Base-by-base conservation (phyloP, 345 rosid genomes). In the Eucalyptus erythrocorys region DNA sequence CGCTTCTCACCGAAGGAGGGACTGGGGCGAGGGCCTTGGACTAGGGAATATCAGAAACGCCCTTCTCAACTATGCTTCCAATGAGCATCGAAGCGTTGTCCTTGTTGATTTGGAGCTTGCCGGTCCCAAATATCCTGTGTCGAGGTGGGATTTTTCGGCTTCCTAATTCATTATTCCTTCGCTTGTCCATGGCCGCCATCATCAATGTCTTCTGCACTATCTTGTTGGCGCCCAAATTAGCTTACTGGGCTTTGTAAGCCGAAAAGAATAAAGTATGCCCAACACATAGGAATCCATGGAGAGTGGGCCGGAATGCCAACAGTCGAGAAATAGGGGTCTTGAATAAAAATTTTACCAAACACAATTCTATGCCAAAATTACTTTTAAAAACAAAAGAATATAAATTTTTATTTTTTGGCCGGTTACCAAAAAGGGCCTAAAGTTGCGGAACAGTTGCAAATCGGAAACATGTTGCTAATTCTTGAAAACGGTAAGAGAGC, bases 61-160 rank as follows among this genome's bases (percentile, higher is more conserved):
- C 98, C 93, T 93, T 96, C 90, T 97, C 99, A 87, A 95, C 86
- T 86, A 96, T 92, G 90, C 95, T 90, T 37, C 99, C 96, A 55
- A 96, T 87, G 30, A 96, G 85, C 87, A 84, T 55, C 24, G 93
- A 93, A 86, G 93, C 90, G 13, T 42, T 88, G 50, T 86, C 92
- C 26, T 89, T 92, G 59, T 50, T 76, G 87, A 90, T 88, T 85
- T 66, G 86, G 87, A 90, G 89, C 47, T 86, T 85, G 86, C 88
- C 89, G 50, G 87, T 87, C 48, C 90, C 93, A 21, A 90, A 66
- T 4, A 87, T 27, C 85, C 85, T 90, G 30, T 22, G 89, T 53
- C 24, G 45, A 42, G 87, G 64, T 30, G 30, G 59, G 87, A 82
- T 88, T 48, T 26, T 71, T 50, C 64, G 37, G 86, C 34, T 45